These are phyloP conservation scores for Aspergillus tubingensis DNA, from an alignment of 2,329 filamentous ascomycete species.

Conservation along the genomic window DNA sequence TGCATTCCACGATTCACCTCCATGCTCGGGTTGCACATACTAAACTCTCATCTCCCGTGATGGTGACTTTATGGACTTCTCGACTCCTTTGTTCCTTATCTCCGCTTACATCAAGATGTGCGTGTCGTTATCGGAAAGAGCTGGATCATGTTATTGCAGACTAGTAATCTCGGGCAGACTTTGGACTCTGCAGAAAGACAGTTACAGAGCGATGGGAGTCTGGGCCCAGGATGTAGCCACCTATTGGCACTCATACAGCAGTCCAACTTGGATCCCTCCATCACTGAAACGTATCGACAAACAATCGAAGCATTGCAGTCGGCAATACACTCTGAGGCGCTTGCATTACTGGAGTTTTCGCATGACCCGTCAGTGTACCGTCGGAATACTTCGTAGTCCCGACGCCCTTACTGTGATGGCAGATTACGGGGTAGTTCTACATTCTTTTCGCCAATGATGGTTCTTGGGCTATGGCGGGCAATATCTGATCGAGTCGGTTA, in stretches of 20 bases:
- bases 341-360: not conserved
- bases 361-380: slow-evolving; percentile 31
- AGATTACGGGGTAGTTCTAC: slow-evolving; percentile 39
- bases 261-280: not conserved
- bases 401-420: slow-evolving; percentile 42
- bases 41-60: slow-evolving; percentile 14
- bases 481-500: slow-evolving; percentile 25
- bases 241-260: not conserved
- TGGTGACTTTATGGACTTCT: slow-evolving; percentile 13
- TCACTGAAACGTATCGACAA: not conserved
- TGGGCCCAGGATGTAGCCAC: not conserved
- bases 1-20: slow-evolving; percentile 18
- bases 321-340: not conserved
- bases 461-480: slow-evolving; percentile 31
- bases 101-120: slow-evolving; percentile 16
- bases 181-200: not conserved
- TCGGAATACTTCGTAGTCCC: slow-evolving; percentile 32
- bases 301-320: not conserved
- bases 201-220: not conserved
- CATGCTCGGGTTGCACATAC: slow-evolving; percentile 14
- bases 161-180: not conserved
- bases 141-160: slow-evolving; percentile 11
- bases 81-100: slow-evolving; percentile 14
- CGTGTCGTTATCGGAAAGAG: slow-evolving; percentile 4
- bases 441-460: slow-evolving; percentile 37